A percentile compares a stretch with the other conserved stretches of the same genome.
Evolutionary conservation across 1,284 basidiomycete species (phyloP).

Genomic region (Hemileia vastatrix): DNA sequence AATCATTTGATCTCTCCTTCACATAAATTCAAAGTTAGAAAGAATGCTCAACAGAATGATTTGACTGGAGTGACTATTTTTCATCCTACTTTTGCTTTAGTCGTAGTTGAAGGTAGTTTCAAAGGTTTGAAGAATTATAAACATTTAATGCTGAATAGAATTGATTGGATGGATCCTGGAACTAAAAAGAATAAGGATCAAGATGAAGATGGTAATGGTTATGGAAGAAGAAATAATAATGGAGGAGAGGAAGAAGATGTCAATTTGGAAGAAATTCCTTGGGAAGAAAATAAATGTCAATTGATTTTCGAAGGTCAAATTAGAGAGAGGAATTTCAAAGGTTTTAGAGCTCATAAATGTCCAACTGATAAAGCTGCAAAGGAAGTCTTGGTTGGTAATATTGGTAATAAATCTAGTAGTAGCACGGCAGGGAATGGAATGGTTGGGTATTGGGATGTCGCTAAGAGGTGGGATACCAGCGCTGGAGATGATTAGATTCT

Average conservation of each 20-base stretch:
- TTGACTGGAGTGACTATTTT: conserved; percentile 36
- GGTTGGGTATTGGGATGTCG: too few relatives aligned
- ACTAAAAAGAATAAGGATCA: conserved; percentile 9
- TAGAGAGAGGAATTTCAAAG: conserved; percentile 28
- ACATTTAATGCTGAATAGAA: conserved; percentile 36
- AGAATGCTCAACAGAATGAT: conserved; percentile 37
- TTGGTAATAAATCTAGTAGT: too few relatives aligned
- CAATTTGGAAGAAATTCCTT: too few relatives aligned
- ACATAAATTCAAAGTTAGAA: conserved; percentile 39
- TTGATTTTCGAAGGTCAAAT: conserved; percentile 40
- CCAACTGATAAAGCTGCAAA: conserved; percentile 30
- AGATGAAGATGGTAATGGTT: conserved; percentile 1
- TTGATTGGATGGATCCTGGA: conserved; percentile 39
- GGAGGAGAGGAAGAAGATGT: conserved; percentile 7
- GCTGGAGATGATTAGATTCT: neutral
- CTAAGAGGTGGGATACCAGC: too few relatives aligned
- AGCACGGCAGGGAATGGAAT: too few relatives aligned
- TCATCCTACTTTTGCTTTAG: conserved; percentile 31
- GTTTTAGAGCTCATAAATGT: conserved; percentile 27
- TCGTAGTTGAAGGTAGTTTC: conserved; percentile 37
- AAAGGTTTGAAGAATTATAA: conserved; percentile 40
- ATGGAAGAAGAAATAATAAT: neutral
- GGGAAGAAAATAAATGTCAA: conserved; percentile 33
- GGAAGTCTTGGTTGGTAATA: too few relatives aligned
- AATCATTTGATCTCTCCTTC: conserved; percentile 32